These are phyloP conservation scores for Globisporangium perplexum DNA, from an alignment of 352 stramenopile species.

Conservation along the genomic window DNA sequence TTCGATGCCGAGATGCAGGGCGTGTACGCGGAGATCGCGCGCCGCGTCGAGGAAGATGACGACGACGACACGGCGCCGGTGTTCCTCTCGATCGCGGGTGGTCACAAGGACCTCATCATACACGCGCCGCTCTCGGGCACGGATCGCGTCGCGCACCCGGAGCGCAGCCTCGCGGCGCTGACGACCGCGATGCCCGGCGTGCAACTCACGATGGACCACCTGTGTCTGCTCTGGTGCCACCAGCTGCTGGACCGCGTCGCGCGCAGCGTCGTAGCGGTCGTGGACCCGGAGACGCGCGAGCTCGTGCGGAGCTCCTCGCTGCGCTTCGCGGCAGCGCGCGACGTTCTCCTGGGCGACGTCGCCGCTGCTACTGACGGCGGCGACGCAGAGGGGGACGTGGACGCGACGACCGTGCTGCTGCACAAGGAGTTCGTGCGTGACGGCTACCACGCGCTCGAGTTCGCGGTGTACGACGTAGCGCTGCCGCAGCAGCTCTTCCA, in stretches of 20 bases:
- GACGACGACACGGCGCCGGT: conserved; percentile 17
- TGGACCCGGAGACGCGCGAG: conserved; percentile 40
- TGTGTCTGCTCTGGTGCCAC: conserved; percentile 84
- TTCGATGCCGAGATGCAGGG: conserved; percentile 63
- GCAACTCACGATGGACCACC: conserved; percentile 62
- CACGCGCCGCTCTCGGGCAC: conserved; percentile 40
- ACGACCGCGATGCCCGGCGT: conserved; percentile 62
- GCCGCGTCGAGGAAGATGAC: conserved; percentile 11
- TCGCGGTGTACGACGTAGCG: conserved; percentile 31
- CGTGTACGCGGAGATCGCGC: conserved; percentile 46
- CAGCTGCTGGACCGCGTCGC: conserved; percentile 66
- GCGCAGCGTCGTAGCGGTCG: conserved; percentile 47
- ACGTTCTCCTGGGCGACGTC: conserved; percentile 29
- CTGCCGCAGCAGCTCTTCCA: conserved; percentile 45
- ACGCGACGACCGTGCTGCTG: conserved; percentile 19
- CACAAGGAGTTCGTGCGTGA: conserved; percentile 45
- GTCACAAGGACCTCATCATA: conserved; percentile 76
- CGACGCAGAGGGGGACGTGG: neutral
- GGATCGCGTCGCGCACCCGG: conserved; percentile 23
- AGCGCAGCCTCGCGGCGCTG: conserved; percentile 37
- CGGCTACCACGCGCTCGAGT: conserved; percentile 48
- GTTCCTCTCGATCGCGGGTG: conserved; percentile 73
- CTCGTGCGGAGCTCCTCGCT: conserved; percentile 32
- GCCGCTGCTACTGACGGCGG: neutral
- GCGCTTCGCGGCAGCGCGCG: conserved; percentile 38